These are phyloP conservation scores for Oryza rufipogon DNA, from an alignment of 176 grass and related monocot genomes.

Conservation along the genomic window DNA sequence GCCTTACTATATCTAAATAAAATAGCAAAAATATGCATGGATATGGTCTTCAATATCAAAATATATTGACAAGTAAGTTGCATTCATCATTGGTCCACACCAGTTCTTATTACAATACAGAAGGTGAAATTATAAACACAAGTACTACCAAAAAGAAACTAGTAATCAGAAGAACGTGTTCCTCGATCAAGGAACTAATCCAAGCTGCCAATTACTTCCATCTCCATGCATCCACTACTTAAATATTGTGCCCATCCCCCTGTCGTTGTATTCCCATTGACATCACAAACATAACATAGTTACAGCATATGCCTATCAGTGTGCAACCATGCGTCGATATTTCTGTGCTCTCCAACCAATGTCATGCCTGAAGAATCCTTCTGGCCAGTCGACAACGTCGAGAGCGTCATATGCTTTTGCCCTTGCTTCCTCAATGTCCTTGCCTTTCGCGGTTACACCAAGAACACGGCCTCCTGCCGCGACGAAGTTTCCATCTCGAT, in stretches of 20 bases:
- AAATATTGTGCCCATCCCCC: background rate
- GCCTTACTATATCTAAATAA: background rate
- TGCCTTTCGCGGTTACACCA: constrained; percentile 74
- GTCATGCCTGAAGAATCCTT: constrained; percentile 78
- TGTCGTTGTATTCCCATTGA: background rate
- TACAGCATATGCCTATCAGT: background rate
- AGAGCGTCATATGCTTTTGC: constrained; percentile 64
- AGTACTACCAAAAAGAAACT: background rate
- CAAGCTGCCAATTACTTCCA: background rate
- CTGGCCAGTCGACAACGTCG: constrained; percentile 68
- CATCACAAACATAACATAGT: background rate
- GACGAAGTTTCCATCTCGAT: constrained; percentile 67
- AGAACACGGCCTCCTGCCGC: constrained; percentile 64
- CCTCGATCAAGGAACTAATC: background rate
- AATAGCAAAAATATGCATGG: background rate
- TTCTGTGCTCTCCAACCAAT: constrained; percentile 70
- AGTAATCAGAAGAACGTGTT: background rate
- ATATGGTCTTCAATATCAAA: background rate
- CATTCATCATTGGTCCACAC: background rate
- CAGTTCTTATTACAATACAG: background rate
- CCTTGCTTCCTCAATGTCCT: constrained; percentile 72
- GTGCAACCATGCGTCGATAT: background rate
- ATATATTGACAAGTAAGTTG: background rate
- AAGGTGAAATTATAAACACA: background rate
- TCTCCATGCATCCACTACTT: background rate